Base-by-base conservation (phyloP, 202 grass and related monocot genomes). In the Zoysia matrella region DNA sequence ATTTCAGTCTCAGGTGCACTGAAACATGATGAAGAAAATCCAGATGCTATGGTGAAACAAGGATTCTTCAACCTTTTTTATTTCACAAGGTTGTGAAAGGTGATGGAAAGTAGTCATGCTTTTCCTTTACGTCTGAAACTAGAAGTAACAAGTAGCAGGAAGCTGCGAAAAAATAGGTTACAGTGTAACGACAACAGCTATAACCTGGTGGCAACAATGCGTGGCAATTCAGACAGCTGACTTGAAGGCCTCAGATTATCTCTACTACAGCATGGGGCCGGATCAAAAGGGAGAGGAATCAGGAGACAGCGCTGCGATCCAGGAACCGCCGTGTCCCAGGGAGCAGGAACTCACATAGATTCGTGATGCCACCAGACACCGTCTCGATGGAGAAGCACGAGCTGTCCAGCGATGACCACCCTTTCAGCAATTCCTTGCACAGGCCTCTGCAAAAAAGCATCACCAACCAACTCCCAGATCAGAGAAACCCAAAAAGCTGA, bases 311-410 rank as follows among this genome's bases (percentile, higher is more conserved):
- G 16, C 13, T 16, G 77, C 48, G 60, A 47, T 16, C 67, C 51
- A 82, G 58, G 71, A 12, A 36, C 30, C 30, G 30, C 30, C 30
- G 30, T 36, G 60, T 40, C 30, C 15, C 47, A 75, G 44, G 45
- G 47, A 81, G 56, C 62, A 69, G 47, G 40, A 81, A 91, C 91
- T 90, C 79, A 99, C 96, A 86, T 7, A 94, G 81, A 87, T 99
- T 99, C 47, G 96, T 99, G 77, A 99, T 95, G 80, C 96, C 96
- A 11, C 96, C 93, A 40, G 96, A 99, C 83, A 99, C 91, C 0
- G 80, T 99, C 41, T 93, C 87, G 63, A 90, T 85, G 1, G 83
- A 88, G 81, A 99, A 93, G 80, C 85, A 83, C 40, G 96, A 95
- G 86, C 71, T 80, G 75, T 94, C 91, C 73, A 95, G 58, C 44